Base-by-base conservation (phyloP, 2,329 filamentous ascomycete genomes). In the Leptodontidium sp. region DNA sequence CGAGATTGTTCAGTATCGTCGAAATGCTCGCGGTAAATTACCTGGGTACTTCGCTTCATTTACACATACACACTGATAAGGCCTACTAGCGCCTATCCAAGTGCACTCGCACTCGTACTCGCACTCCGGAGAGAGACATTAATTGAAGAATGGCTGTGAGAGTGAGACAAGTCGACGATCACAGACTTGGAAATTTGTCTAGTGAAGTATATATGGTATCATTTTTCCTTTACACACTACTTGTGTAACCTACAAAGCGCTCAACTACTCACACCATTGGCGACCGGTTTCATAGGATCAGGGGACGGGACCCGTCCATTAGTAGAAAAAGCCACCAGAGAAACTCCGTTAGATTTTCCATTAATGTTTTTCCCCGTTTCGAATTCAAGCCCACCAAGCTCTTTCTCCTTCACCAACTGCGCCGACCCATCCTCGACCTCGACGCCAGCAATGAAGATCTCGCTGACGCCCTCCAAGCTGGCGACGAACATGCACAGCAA, bases 401-500 rank as follows among this genome's bases (percentile, higher is more conserved):
- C 72, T 61, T 74, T 74, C 65, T 78, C 74, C 63, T 78, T 76
- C 52, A 47, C 69, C 7, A 75, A 26, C 68, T 74, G 73, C 53
- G 24, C 15, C 8, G 70, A 72, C 29, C 64, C 67, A 70, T 77
- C 74, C 55, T 81, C 84, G 63, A 94, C 90, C 75, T 93, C 89
- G 17, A 98, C 89, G 0, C 94, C 95, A 11, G 88, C 85, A 62
- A 97, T 92, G 72, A 98, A 93, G 59, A 92, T 80, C 76, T 93
- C 92, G 77, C 94, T 97, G 3, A 97, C 87, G 17, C 91, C 90
- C 82, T 99, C 96, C 57, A 99, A 82, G 15, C 87, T 89, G 0
- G 94, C 93, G 53, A 99, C 94, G 82, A 99, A 99, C 9, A 97
- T 90, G 74, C 94, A 96, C 55, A 98, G 78, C 74, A 93, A 80